Percentiles rank a stretch among this genome's conserved stretches.
Conservation (phyloP, 2,329 filamentous ascomycete species). For the Paecilomyces variotii region DNA sequence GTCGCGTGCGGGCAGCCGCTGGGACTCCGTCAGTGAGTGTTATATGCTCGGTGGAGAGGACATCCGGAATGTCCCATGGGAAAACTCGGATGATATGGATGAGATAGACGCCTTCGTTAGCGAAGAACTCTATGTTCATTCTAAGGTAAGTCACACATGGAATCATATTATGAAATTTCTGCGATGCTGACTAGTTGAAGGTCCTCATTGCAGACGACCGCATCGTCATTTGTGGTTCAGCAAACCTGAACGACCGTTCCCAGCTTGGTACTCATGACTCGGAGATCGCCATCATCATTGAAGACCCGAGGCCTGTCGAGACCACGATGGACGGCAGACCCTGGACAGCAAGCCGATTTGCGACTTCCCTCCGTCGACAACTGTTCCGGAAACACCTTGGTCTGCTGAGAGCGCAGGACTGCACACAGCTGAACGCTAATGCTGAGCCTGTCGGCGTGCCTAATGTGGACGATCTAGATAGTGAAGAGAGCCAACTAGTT, state of each 20-base stretch:
- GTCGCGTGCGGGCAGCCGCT: constrained; percentile 44
- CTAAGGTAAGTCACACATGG: constrained; percentile 32
- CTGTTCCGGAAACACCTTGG: constrained; percentile 90
- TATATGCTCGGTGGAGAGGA: constrained; percentile 75
- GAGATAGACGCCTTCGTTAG: constrained; percentile 57
- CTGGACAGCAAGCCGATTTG: constrained; percentile 73
- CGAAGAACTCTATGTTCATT: constrained; percentile 56
- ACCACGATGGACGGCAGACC: constrained; percentile 71
- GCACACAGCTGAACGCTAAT: constrained; percentile 52
- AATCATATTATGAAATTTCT: not conserved
- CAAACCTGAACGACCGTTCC: constrained; percentile 86
- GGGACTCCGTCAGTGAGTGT: constrained; percentile 69
- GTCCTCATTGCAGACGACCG: constrained; percentile 77
- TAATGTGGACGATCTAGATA: constrained; percentile 48
- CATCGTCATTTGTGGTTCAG: constrained; percentile 74
- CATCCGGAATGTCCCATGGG: constrained; percentile 57
- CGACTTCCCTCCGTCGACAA: constrained; percentile 68
- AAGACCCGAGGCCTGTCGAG: constrained; percentile 64
- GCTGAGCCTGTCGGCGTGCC: constrained; percentile 50
- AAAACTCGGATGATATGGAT: constrained; percentile 41
- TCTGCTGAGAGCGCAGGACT: constrained; percentile 63
- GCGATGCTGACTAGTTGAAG: constrained; percentile 20
- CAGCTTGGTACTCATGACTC: constrained; percentile 86
- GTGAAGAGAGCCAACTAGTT: constrained; percentile 42
- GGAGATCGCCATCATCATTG: constrained; percentile 82